phyloP scores from a whole-genome alignment of 106 monocot species.

The Dendrobium catenatum region DNA sequence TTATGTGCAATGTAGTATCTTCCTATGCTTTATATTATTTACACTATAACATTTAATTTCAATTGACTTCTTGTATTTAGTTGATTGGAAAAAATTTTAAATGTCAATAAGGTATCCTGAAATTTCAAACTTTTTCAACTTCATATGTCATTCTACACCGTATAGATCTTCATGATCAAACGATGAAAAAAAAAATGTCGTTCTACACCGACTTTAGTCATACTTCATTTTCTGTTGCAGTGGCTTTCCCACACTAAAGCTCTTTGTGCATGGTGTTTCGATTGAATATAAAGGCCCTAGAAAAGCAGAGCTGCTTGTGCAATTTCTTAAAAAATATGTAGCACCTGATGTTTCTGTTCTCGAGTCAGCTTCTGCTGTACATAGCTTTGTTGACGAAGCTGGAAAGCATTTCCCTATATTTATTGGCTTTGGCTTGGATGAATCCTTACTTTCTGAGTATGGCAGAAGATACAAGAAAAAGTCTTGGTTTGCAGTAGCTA shows the following conservation, averaged over 20 bases:
- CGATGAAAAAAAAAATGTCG: background rate
- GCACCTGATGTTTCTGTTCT: constrained; percentile 78
- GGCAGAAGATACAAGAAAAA: constrained; percentile 76
- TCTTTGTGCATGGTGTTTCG: constrained; percentile 89
- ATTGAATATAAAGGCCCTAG: constrained; percentile 79
- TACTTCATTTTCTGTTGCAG: constrained; percentile 30
- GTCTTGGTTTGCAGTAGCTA: constrained; percentile 88
- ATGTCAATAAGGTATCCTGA: too few relatives aligned
- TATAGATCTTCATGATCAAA: too few relatives aligned
- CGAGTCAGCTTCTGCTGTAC: constrained; percentile 57
- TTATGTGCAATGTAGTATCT: background rate
- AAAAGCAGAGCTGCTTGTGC: constrained; percentile 70
- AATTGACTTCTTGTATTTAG: too few relatives aligned
- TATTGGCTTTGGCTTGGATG: constrained; percentile 83
- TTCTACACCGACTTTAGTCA: background rate
- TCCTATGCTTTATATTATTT: background rate
- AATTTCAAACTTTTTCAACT: background rate
- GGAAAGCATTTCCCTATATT: constrained; percentile 84
- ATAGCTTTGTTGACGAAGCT: constrained; percentile 57
- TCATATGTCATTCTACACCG: background rate
- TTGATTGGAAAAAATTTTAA: too few relatives aligned
- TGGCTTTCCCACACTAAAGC: constrained; percentile 83
- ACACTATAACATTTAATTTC: too few relatives aligned
- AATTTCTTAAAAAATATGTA: constrained; percentile 72
- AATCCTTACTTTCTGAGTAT: constrained; percentile 49